Evolutionary conservation across 768 basidiomycete species (phyloP), one percentile per base, ranked within the genome.

Genomic region (Boletus barrowsii): DNA sequence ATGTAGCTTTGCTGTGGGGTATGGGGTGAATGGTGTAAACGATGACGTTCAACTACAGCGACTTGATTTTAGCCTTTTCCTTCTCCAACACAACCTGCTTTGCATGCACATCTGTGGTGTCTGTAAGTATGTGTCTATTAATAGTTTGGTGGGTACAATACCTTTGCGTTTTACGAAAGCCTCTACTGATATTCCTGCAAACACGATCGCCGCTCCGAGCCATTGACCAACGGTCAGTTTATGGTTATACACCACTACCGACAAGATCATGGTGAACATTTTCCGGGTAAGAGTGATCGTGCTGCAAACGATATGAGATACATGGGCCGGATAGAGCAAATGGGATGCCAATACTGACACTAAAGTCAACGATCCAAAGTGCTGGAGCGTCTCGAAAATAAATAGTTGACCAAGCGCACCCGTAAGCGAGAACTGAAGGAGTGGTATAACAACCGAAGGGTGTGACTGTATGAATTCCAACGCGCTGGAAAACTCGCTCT

Each of bases 241-340:
- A 71, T 98, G 97, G 63, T 90, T 86, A 68, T 97, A 98, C 1
- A 98, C 80, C 26, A 95, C 69, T 8, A 99, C 95, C 17, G 93
- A 96, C 40, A 99, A 78, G 15, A 99, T 77, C 95, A 99, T 99
- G 10, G 97, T 98, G 72, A 97, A 94, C 70, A 99, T 76, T 74
- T 98, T 98, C 52, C 97, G 81, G 14, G 97, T 98, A 51, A 99
- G 80, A 4, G 97, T 99, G 62, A 98, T 89, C 36, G 92, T 98
- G 42, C 91, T 93, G 68, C 11, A 51, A 40, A 56, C 7, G 5
- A 32, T 44, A 39, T 57, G 32, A 51, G 57, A 60, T 37, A 47
- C 7, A 54, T 51, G 4, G 11, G 9, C 3, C 32, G 11, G 8
- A 17, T 54, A 57, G 11, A 43, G 29, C 43, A 44, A 4, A n/a